These are phyloP conservation scores for Mortierella sp. DNA, from an alignment of 371 early-diverging fungal species.

Conservation along the genomic window DNA sequence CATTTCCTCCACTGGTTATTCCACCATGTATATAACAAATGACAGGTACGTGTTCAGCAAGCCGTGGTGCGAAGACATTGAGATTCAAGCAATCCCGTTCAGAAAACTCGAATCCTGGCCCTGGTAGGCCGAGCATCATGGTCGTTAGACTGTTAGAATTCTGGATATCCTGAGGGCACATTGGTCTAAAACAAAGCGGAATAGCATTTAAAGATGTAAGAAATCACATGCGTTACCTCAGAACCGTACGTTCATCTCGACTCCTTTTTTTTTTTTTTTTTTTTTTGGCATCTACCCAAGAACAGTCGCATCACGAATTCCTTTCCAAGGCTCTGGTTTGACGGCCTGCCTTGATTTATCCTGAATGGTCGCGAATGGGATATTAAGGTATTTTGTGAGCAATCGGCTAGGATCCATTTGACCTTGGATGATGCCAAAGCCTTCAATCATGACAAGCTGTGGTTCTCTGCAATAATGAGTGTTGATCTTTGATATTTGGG, in stretches of 20 bases:
- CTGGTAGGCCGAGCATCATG: slow-evolving; percentile 42
- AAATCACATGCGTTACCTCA: background rate
- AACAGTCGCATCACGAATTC: slow-evolving; percentile 52
- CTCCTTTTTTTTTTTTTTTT: background rate
- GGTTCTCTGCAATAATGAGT: slow-evolving; percentile 42
- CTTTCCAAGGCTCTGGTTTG: slow-evolving; percentile 38
- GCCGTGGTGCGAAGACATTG: slow-evolving; percentile 54
- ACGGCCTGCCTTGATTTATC: slow-evolving; percentile 28
- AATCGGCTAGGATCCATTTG: slow-evolving; percentile 48
- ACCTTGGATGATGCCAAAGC: slow-evolving; percentile 38
- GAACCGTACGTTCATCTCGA: background rate
- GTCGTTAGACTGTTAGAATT: slow-evolving; percentile 34
- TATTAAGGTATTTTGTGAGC: slow-evolving; percentile 44
- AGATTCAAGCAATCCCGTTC: slow-evolving; percentile 57
- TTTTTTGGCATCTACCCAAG: slow-evolving; percentile 20
- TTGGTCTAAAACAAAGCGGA: slow-evolving; percentile 17
- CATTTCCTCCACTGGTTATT: slow-evolving; percentile 40
- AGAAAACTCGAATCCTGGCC: slow-evolving; percentile 49
- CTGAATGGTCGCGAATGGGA: slow-evolving; percentile 44
- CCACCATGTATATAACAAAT: slow-evolving; percentile 56
- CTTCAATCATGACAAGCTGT: slow-evolving; percentile 46
- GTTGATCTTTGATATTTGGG: slow-evolving; percentile 31
- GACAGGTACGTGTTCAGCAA: slow-evolving; percentile 36
- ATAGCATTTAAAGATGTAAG: background rate
- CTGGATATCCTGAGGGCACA: slow-evolving; percentile 42